Conservation (phyloP, 2,329 filamentous ascomycete genomes). For the Nakataea oryzae region DNA sequence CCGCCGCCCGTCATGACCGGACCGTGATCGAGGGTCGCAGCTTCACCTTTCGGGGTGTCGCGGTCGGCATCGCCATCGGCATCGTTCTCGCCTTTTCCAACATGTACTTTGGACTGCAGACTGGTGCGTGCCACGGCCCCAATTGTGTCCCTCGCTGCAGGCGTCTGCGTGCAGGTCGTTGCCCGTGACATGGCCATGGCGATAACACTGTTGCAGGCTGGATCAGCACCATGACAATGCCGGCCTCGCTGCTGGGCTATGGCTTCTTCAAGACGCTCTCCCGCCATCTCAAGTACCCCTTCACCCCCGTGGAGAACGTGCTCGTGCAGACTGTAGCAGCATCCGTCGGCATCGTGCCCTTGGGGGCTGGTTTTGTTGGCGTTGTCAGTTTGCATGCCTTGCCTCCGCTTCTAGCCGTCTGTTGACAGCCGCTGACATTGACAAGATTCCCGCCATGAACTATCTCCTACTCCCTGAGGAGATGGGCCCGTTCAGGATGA, state of each 20-base stretch:
- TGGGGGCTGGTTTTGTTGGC: slow-evolving; percentile 91
- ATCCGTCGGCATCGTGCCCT: slow-evolving; percentile 90
- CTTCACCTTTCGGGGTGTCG: slow-evolving; percentile 75
- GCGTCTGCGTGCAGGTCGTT: neutral
- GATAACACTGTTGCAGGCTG: slow-evolving; percentile 17
- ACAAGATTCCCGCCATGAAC: slow-evolving; percentile 73
- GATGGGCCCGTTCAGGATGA: slow-evolving; percentile 63
- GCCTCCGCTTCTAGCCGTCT: neutral
- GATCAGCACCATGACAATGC: slow-evolving; percentile 87
- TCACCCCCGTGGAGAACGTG: slow-evolving; percentile 92
- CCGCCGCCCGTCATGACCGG: slow-evolving; percentile 9
- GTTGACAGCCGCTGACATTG: neutral
- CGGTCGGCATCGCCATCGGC: slow-evolving; percentile 74
- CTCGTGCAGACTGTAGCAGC: slow-evolving; percentile 93
- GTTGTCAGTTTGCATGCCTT: slow-evolving; percentile 39
- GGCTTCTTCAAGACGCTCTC: slow-evolving; percentile 79
- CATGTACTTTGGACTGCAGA: slow-evolving; percentile 98
- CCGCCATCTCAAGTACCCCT: slow-evolving; percentile 64
- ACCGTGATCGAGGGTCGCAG: slow-evolving; percentile 40
- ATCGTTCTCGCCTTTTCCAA: slow-evolving; percentile 92
- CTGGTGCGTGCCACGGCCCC: slow-evolving; percentile 17
- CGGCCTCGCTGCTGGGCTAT: slow-evolving; percentile 86
- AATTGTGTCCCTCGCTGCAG: neutral
- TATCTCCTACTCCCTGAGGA: slow-evolving; percentile 72
- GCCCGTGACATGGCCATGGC: neutral